These are phyloP conservation scores for Boletus vinaceobasis DNA, from an alignment of 768 basidiomycete genomes.

Conservation along the genomic window DNA sequence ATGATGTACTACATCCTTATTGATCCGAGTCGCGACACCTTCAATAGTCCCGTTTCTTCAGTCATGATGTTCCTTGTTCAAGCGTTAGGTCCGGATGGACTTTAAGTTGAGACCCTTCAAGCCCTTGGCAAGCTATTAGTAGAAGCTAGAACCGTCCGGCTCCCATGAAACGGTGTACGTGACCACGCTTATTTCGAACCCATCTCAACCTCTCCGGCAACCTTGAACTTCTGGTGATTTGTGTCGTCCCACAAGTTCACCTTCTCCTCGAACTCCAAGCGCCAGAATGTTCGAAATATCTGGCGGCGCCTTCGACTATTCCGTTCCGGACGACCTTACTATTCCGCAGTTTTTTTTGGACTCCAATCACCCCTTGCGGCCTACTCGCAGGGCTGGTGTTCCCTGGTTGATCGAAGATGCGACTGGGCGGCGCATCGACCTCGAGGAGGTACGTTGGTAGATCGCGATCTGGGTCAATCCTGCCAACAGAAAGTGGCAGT, in stretches of 20 bases:
- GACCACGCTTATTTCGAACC: neutral
- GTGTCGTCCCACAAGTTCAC: no score
- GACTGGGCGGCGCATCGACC: conserved; percentile 41
- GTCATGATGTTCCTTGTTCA: no score
- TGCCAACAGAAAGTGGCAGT: conserved; percentile 19
- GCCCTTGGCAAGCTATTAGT: neutral
- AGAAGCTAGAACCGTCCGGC: neutral
- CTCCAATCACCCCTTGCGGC: conserved; percentile 39
- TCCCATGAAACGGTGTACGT: neutral
- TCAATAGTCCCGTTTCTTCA: no score
- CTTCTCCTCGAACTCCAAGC: neutral
- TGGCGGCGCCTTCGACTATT: conserved; percentile 30
- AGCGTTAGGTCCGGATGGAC: no score
- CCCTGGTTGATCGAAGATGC: conserved; percentile 63
- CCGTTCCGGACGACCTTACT: conserved; percentile 59
- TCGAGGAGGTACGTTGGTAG: conserved; percentile 43
- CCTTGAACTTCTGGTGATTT: neutral
- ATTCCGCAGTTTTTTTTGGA: conserved; percentile 67
- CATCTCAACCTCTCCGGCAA: neutral
- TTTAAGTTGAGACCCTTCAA: neutral
- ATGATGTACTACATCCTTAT: neutral
- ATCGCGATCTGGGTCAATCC: neutral
- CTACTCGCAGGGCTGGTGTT: conserved; percentile 39
- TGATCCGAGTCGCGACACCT: neutral
- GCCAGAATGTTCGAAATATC: conserved; percentile 24